Evolutionary conservation across 2,329 filamentous ascomycete genomes (phyloP), one percentile per base, ranked within the genome.

Genomic region (Thelonectria olida): DNA sequence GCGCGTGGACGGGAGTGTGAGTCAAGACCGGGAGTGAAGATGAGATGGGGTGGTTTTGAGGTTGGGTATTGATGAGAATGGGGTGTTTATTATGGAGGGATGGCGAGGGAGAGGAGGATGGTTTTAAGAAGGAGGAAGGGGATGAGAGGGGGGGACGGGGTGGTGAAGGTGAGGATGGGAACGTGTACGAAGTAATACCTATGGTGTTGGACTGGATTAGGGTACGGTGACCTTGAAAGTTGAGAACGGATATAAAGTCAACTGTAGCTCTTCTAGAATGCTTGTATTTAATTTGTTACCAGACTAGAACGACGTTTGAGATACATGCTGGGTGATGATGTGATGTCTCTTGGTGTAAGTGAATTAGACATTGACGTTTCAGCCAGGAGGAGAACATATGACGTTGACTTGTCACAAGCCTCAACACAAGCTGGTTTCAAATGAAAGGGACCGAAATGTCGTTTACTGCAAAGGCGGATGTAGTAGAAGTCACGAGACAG

Each of bases 11-110:
- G 44, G 34, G 19, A 13, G 44, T 34, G 53, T 56, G 53, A 56
- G 53, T 56, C 53, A 56, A 22, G 13, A 23, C 12, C 5, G 45
- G 28, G 53, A 65, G 63, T 60, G 31, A 42, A 49, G 58, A 58
- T n/a, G 65, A 42, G n/a, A 22, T 67, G 52, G 58, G 7, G 68
- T 66, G 6, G 20, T 48, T 19, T 44, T 58, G 0, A 68, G 17
- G 1, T 63, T 50, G 2, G 45, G n/a, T 12, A 5, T 64, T 52
- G 2, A 58, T 50, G 3, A 66, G 34, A 1, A 68, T 28, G 44
- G 44, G 25, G 41, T 45, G 53, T 20, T 49, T 56, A 20, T 20
- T 27, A 28, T 20, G 12, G 31, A 31, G 28, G 41, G 51, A 2
- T 9, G 23, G n/a, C 23, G 7, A 27, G 8, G 15, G 23, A 22